Evolutionary conservation across 2,329 filamentous ascomycete species (phyloP).

Genomic region (Diaporthe capsici): DNA sequence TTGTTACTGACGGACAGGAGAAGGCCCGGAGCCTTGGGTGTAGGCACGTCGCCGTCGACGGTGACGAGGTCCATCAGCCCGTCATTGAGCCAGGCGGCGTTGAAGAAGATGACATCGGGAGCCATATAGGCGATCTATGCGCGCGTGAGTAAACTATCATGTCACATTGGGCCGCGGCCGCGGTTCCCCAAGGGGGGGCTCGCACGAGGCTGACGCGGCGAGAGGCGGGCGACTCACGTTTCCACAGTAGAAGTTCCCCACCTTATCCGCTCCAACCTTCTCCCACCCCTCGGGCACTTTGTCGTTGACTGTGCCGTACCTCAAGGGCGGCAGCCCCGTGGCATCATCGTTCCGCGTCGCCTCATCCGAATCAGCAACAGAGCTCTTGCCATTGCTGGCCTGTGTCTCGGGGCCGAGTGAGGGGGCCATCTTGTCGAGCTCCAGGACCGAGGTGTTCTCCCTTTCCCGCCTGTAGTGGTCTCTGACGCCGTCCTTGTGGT

Average conservation of each 20-base stretch:
- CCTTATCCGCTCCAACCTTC: conserved; percentile 77
- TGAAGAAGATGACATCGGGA: conserved; percentile 88
- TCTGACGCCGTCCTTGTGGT: conserved; percentile 80
- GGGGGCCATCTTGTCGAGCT: conserved; percentile 36
- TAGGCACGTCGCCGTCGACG: conserved; percentile 81
- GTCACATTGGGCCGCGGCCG: background rate
- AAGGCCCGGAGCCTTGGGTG: conserved; percentile 76
- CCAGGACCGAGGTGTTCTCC: conserved; percentile 31
- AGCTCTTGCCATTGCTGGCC: conserved; percentile 7
- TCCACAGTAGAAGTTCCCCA: conserved; percentile 94
- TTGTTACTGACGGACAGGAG: conserved; percentile 80
- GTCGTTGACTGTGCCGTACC: conserved; percentile 85
- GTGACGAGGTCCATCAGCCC: conserved; percentile 88
- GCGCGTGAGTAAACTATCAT: background rate
- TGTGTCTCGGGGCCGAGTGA: conserved; percentile 44
- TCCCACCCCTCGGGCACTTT: conserved; percentile 84
- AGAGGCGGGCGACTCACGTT: conserved; percentile 70
- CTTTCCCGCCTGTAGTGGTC: conserved; percentile 74
- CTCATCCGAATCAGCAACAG: conserved; percentile 33
- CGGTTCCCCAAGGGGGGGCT: background rate
- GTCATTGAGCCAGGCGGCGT: conserved; percentile 84
- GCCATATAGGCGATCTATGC: conserved; percentile 90
- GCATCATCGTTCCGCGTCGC: conserved; percentile 50
- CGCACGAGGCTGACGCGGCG: background rate
- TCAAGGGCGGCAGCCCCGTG: conserved; percentile 77